A percentile compares a stretch with the other conserved stretches of the same genome.
phyloP scores from a whole-genome alignment of 176 grass and related monocot species.

The Ampelocalamus luodianensis region DNA sequence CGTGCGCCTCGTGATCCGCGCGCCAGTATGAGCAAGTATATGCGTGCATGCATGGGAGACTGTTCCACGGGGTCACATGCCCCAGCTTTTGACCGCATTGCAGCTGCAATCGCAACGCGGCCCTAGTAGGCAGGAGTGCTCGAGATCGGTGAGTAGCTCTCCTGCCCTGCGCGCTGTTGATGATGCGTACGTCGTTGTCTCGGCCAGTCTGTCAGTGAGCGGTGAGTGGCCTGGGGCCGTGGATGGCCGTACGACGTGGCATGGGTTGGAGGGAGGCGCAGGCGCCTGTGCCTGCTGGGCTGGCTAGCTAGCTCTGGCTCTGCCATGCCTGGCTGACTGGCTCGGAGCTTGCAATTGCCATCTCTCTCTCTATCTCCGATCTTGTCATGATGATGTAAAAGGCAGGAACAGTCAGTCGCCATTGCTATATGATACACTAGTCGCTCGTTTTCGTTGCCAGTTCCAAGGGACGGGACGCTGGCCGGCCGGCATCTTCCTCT shows the following conservation, averaged over 20 bases:
- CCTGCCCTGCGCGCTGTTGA: background rate
- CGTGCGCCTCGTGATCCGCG: slow-evolving; percentile 40
- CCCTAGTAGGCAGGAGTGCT: background rate
- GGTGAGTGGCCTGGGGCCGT: background rate
- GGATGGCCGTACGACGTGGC: background rate
- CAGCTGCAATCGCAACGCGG: background rate
- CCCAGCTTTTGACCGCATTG: slow-evolving; percentile 45
- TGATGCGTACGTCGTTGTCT: background rate
- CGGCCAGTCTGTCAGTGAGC: background rate
- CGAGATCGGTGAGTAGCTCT: background rate
- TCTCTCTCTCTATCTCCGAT: slow-evolving; percentile 2
- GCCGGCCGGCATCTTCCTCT: background rate
- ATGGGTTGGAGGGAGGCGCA: background rate
- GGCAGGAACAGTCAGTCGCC: slow-evolving; percentile 33
- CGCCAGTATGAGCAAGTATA: background rate
- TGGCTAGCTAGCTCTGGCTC: background rate
- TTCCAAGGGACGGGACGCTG: background rate
- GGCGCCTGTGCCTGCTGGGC: background rate
- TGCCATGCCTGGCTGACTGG: background rate
- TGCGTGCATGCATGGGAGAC: slow-evolving; percentile 39
- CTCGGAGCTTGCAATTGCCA: background rate
- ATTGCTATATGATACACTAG: slow-evolving; percentile 6
- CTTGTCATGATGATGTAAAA: slow-evolving; percentile 17
- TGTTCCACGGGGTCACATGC: slow-evolving; percentile 51
- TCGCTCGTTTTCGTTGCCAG: background rate